Percentiles rank a stretch among this genome's conserved stretches.
phyloP scores from a whole-genome alignment of 768 basidiomycete species.

The Clitopilus passeckerianus region DNA sequence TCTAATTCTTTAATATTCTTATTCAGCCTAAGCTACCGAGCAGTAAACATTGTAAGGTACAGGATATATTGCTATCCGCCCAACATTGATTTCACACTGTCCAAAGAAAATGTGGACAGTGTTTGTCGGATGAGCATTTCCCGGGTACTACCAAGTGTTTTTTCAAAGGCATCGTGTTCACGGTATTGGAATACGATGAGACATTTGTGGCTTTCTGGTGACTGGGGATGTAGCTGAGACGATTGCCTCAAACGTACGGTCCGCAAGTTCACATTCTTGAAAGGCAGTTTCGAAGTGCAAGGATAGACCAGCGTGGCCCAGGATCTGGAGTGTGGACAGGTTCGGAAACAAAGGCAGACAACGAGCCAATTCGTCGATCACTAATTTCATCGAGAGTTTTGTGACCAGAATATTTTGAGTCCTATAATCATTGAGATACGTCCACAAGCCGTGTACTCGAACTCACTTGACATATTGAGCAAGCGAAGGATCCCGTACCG shows the following conservation, averaged over 20 bases:
- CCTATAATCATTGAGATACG: neutral
- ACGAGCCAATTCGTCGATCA: neutral
- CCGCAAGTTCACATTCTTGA: neutral
- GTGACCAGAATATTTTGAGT: neutral
- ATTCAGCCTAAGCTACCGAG: no score
- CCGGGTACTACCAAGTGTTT: no score
- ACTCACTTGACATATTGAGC: neutral
- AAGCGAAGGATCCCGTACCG: neutral
- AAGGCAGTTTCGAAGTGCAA: no score
- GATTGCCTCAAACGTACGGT: neutral
- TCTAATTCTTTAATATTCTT: no score
- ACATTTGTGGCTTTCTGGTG: neutral
- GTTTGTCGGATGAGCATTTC: no score
- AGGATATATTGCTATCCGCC: no score
- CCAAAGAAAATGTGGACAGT: no score
- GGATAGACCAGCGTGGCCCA: no score
- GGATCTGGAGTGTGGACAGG: neutral
- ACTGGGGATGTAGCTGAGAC: neutral
- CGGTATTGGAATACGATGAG: neutral
- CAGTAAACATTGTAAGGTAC: no score
- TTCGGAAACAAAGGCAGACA: neutral
- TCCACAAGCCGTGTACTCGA: no score
- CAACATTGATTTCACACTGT: no score
- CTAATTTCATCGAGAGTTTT: neutral
- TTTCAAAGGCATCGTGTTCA: no score